phyloP scores from a whole-genome alignment of 2,329 filamentous ascomycete species.

The Penicillium sp. region DNA sequence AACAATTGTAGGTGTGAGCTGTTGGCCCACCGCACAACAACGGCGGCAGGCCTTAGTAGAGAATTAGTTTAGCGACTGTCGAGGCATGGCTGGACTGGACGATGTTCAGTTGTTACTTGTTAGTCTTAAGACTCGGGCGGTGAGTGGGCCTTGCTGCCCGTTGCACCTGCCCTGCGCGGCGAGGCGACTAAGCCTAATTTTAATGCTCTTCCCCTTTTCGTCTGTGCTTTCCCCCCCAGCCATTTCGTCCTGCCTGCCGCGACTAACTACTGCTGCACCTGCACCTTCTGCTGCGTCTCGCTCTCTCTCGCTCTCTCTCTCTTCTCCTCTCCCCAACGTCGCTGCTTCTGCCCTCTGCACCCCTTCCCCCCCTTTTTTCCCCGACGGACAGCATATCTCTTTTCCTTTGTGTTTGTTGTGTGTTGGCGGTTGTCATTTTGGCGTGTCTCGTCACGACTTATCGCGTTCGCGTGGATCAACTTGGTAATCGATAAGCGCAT shows the following conservation, averaged over 20 bases:
- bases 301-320: slow-evolving; percentile 9
- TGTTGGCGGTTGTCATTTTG: slow-evolving; percentile 7
- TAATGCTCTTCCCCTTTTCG: not conserved
- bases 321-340: slow-evolving; percentile 13
- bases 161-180: not conserved
- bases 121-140: slow-evolving; percentile 8
- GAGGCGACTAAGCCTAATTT: not conserved
- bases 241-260: not conserved
- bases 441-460: slow-evolving; percentile 5
- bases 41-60: no score
- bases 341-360: slow-evolving; percentile 14
- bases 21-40: not conserved
- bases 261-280: not conserved
- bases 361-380: slow-evolving; percentile 16
- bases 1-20: not conserved
- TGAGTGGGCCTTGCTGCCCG: slow-evolving; percentile 9
- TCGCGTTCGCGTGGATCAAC: slow-evolving; percentile 13
- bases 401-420: slow-evolving; percentile 12
- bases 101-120: not conserved
- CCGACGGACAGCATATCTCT: slow-evolving; percentile 14
- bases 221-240: slow-evolving; percentile 6
- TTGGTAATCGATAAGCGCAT: slow-evolving; percentile 13
- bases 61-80: no score
- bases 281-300: not conserved
- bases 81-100: no score